These are phyloP conservation scores for Clitopilus passeckerianus DNA, from an alignment of 768 basidiomycete genomes.

Conservation along the genomic window DNA sequence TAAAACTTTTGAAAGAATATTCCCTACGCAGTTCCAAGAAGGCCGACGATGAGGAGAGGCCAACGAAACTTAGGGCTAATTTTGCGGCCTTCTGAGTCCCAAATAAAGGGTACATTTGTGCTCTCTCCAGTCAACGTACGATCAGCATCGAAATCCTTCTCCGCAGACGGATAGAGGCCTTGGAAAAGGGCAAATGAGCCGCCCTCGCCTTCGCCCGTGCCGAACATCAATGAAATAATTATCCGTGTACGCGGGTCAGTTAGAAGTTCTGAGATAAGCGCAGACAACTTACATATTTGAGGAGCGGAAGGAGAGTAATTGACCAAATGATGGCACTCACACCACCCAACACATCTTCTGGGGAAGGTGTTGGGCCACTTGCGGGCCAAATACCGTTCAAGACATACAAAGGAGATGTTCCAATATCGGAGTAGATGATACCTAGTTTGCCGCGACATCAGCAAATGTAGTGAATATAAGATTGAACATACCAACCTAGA, in stretches of 20 bases:
- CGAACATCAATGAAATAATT: constrained; percentile 40
- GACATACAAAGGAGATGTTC: constrained; percentile 61
- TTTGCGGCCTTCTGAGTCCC: constrained; percentile 10
- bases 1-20: too few relatives aligned
- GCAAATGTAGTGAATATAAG: not conserved
- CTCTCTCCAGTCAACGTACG: constrained; percentile 50
- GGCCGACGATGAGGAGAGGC: constrained; percentile 53
- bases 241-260: constrained; percentile 18
- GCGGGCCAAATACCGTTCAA: constrained; percentile 62
- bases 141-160: constrained; percentile 41
- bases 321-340: constrained; percentile 64
- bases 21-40: constrained; percentile 57
- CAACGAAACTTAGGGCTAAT: constrained; percentile 32
- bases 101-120: constrained; percentile 11
- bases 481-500: constrained; percentile 15
- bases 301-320: constrained; percentile 50
- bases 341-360: constrained; percentile 61
- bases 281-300: constrained; percentile 51
- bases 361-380: constrained; percentile 36
- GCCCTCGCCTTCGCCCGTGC: constrained; percentile 60
- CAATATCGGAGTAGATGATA: constrained; percentile 45
- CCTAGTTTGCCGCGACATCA: constrained; percentile 18
- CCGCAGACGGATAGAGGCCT: constrained; percentile 49
- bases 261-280: not conserved
- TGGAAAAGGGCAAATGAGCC: constrained; percentile 64